Conservation (phyloP, 208 protist genomes). For the Leishmania braziliensis region DNA sequence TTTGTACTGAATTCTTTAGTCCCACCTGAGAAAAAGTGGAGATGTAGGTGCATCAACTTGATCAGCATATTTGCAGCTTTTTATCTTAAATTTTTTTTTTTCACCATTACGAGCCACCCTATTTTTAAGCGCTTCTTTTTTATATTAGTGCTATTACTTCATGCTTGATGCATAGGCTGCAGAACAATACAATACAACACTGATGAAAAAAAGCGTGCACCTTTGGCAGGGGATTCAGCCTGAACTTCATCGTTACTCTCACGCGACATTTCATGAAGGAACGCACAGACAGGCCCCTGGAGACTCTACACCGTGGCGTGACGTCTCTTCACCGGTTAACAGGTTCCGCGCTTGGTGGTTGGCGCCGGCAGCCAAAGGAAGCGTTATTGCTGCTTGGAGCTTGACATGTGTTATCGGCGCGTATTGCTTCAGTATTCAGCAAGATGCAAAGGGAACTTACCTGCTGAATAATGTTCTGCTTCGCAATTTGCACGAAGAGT, state of each 20-base stretch:
- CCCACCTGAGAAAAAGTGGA: background rate
- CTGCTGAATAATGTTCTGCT: constrained; percentile 87
- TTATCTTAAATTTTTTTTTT: constrained; percentile 15
- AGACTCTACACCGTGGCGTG: constrained; percentile 86
- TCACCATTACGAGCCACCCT: background rate
- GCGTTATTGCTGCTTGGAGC: constrained; percentile 80
- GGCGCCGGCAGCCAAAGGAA: constrained; percentile 80
- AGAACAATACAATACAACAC: background rate
- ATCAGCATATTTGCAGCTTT: constrained; percentile 3
- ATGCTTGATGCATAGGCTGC: constrained; percentile 6
- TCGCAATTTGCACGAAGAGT: constrained; percentile 83
- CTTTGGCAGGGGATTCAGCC: constrained; percentile 53
- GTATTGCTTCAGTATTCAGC: constrained; percentile 87
- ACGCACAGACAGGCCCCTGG: constrained; percentile 83
- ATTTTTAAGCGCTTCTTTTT: background rate
- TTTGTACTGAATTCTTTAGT: background rate
- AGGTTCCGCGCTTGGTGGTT: constrained; percentile 77
- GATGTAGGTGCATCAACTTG: background rate
- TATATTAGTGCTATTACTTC: constrained; percentile 11
- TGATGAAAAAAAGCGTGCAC: constrained; percentile 26
- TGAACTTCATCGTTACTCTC: constrained; percentile 80
- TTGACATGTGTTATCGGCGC: constrained; percentile 72
- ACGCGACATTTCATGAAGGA: constrained; percentile 88
- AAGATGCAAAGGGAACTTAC: constrained; percentile 87
- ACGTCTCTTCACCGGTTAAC: constrained; percentile 81